A percentile compares a stretch with the other conserved stretches of the same genome.
phyloP scores from a whole-genome alignment of 2,329 filamentous ascomycete species.

The Alternaria tenuissima region DNA sequence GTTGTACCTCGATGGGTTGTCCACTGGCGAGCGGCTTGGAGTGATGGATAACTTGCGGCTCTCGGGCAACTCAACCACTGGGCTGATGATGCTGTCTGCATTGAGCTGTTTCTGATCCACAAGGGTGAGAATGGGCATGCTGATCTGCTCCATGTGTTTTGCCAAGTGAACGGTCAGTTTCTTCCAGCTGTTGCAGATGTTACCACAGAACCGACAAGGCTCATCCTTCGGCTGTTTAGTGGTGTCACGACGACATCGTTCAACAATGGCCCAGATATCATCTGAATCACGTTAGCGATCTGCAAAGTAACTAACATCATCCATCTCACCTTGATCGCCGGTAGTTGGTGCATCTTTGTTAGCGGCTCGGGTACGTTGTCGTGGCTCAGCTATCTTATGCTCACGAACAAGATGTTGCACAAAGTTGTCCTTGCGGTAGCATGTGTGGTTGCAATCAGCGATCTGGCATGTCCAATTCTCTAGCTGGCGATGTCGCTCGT shows the following conservation, averaged over 20 bases:
- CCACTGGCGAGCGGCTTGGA: slow-evolving; percentile 39
- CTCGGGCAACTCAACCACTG: slow-evolving; percentile 48
- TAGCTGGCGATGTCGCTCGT: slow-evolving; percentile 86
- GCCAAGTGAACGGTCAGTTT: slow-evolving; percentile 92
- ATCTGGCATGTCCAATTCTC: slow-evolving; percentile 92
- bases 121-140: slow-evolving; percentile 74
- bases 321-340: slow-evolving; percentile 37
- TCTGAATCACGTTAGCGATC: slow-evolving; percentile 53
- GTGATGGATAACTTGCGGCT: slow-evolving; percentile 43
- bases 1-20: slow-evolving; percentile 44
- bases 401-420: slow-evolving; percentile 90
- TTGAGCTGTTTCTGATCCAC: slow-evolving; percentile 51
- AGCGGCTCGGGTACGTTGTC: slow-evolving; percentile 68
- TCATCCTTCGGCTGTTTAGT: slow-evolving; percentile 72
- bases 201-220: slow-evolving; percentile 87
- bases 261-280: slow-evolving; percentile 78
- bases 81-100: slow-evolving; percentile 49
- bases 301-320: background rate
- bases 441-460: slow-evolving; percentile 80
- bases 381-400: slow-evolving; percentile 85
- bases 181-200: slow-evolving; percentile 84
- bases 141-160: slow-evolving; percentile 93
- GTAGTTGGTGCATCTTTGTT: slow-evolving; percentile 40
- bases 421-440: slow-evolving; percentile 91
- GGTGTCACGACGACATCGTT: slow-evolving; percentile 78